Base-by-base conservation (phyloP, 1,284 basidiomycete genomes). In the Waitea zeae region DNA sequence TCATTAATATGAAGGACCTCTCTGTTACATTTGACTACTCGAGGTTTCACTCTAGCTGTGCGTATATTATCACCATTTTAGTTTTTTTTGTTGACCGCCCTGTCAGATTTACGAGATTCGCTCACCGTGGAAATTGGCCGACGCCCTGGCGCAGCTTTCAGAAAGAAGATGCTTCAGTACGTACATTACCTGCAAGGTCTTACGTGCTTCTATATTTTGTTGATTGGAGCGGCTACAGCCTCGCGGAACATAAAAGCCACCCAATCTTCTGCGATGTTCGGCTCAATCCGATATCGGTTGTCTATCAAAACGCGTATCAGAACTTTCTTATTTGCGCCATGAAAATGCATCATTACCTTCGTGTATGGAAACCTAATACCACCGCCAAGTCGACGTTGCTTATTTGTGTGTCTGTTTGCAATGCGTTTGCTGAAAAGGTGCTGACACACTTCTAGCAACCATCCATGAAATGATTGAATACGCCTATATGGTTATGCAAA, bases 321-420 rank as follows among this genome's bases (percentile, higher is more conserved):
- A 82, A 78, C 46, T 83, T 92, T 47, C 55, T 86, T n/a, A 53
- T 93, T 17, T 67, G 76, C 1, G 86, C 86, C 1, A 77, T 92
- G 63, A 96, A 90, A 57, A 81, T 90, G 62, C 73, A 84, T 35
- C 67, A 72, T 34, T 96, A 95, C 51, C 59, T 93, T 24, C 61
- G 62, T 30, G 62, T 64, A 31, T 77, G 68, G 71, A 59, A 61
- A n/a, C 42, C 58, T 5, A 56, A 61, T 34, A 42, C 56, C n/a
- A 48, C 44, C 24, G 60, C 56, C 38, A 65, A 65, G 41, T 44
- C 51, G 33, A 48, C 46, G 31, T 75, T 71, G 47, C 54, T 82
- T 35, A 56, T 31, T 17, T 30, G 17, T 15, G 12, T 20, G 26
- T 20, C 20, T 17, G 17, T 24, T 33, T 31, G 12, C 11, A 22